Evolutionary conservation across 257 asterid genomes (phyloP), one percentile per base, ranked within the genome.

Genomic region (Coffea eugenioides): DNA sequence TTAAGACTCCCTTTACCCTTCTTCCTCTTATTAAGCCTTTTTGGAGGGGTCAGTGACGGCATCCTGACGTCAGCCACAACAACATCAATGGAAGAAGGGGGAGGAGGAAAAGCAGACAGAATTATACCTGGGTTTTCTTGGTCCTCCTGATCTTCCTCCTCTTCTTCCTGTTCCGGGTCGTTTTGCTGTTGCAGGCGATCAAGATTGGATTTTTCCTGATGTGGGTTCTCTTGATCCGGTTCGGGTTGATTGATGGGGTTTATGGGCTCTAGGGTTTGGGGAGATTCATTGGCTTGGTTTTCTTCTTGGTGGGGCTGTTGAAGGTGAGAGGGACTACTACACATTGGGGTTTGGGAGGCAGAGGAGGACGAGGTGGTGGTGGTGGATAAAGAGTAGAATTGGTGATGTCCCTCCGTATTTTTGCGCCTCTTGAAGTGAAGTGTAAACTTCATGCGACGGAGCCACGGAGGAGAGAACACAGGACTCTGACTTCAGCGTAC

Each of bases 1-100:
- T 83, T 89, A 69, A 54, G n/a, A 59, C 52, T 77, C 64, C 77
- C 79, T 74, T 87, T 85, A 62, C 95, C 92, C 80, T 90, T 91
- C 88, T 89, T 90, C 73, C 90, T 85, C 85, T 87, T 94, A 71
- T 21, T 67, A 54, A 82, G 73, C 20, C 86, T 82, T 23, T 78
- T 71, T 41, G 25, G 49, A 59, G 85, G 48, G 72, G 82, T 10
- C 52, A 89, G 86, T 5, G 91, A 84, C 65, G 81, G 23, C 71
- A 85, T 73, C 31, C 82, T 57, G 77, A 54, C 75, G 11, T 85
- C 86, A 48, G 81, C 52, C 2, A 75, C 71, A 2, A 83, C 74
- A 69, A 64, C 90, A 2, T 75, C 54, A 75, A 78, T 59, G 6
- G 88, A 69, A 11, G 73, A 25, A 66, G 66, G 71, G 15, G 51